Percentiles rank a stretch among this genome's conserved stretches.
phyloP scores from a whole-genome alignment of 2,329 filamentous ascomycete species.

The Diplodia sapinea region DNA sequence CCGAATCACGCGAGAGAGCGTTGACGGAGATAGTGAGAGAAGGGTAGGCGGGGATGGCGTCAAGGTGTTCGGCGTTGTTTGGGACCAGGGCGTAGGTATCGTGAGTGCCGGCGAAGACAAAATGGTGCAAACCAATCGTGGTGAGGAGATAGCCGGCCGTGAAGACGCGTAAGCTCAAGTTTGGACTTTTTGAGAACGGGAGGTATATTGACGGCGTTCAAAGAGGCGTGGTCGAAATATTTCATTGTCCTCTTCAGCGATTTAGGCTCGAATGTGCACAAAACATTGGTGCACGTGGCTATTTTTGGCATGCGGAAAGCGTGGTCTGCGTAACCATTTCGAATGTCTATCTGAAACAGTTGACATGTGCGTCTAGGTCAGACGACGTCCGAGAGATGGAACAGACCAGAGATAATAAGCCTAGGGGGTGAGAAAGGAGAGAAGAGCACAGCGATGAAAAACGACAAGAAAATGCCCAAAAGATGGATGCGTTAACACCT shows the following conservation, averaged over 20 bases:
- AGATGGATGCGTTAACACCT: not conserved
- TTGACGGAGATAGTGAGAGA: slow-evolving; percentile 60
- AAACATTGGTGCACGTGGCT: not conserved
- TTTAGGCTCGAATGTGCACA: not conserved
- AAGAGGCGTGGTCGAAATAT: not conserved
- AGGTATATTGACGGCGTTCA: slow-evolving; percentile 2
- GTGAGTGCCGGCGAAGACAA: slow-evolving; percentile 94
- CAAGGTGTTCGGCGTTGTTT: slow-evolving; percentile 88
- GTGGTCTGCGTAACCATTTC: not conserved
- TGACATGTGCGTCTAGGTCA: not conserved
- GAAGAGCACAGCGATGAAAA: not conserved
- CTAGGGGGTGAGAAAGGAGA: not conserved
- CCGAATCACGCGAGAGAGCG: slow-evolving; percentile 78
- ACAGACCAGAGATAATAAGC: not conserved
- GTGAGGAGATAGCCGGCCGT: slow-evolving; percentile 5
- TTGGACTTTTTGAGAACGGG: not conserved
- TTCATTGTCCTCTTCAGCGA: not conserved
- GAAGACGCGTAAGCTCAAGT: not conserved
- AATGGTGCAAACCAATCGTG: slow-evolving; percentile 84
- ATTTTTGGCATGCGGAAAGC: not conserved
- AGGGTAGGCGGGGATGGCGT: slow-evolving; percentile 77
- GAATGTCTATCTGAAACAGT: not conserved
- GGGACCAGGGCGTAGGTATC: slow-evolving; percentile 86
- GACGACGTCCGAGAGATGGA: not conserved
- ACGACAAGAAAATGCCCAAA: not conserved